Conservation (phyloP, 768 basidiomycete genomes). For the Lanmaoa pseudosensibilis region DNA sequence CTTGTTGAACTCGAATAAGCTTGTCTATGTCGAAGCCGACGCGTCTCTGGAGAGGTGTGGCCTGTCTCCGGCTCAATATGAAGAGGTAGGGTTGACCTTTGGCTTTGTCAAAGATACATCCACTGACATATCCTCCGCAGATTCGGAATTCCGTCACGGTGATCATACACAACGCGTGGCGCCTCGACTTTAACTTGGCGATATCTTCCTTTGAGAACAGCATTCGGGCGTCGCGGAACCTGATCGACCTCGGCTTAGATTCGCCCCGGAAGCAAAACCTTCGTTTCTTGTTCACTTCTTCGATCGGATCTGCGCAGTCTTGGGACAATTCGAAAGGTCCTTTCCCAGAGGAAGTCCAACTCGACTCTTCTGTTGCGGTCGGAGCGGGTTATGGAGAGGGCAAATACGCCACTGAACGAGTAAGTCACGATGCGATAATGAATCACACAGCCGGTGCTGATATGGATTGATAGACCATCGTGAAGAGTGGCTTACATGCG, state of each 20-base stretch:
- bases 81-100: constrained; percentile 8
- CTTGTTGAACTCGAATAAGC: constrained; percentile 32
- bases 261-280: constrained; percentile 26
- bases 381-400: constrained; percentile 47
- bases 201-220: constrained; percentile 45
- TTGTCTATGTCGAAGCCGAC: constrained; percentile 38
- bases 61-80: constrained; percentile 21
- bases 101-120: neutral
- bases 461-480: constrained; percentile 32
- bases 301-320: constrained; percentile 35
- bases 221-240: constrained; percentile 39
- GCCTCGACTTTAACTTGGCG: constrained; percentile 43
- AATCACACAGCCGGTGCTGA: neutral
- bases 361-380: constrained; percentile 34
- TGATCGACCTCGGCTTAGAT: constrained; percentile 32
- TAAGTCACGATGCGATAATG: constrained; percentile 10
- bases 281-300: constrained; percentile 43
- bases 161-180: constrained; percentile 47
- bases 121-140: constrained; percentile 14
- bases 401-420: constrained; percentile 45
- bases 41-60: constrained; percentile 31
- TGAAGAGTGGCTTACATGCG: constrained; percentile 36
- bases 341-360: constrained; percentile 37
- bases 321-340: constrained; percentile 32
- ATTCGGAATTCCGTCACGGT: constrained; percentile 34